Base-by-base conservation (phyloP, 345 rosid genomes). In the Pseudoturritis turrita region DNA sequence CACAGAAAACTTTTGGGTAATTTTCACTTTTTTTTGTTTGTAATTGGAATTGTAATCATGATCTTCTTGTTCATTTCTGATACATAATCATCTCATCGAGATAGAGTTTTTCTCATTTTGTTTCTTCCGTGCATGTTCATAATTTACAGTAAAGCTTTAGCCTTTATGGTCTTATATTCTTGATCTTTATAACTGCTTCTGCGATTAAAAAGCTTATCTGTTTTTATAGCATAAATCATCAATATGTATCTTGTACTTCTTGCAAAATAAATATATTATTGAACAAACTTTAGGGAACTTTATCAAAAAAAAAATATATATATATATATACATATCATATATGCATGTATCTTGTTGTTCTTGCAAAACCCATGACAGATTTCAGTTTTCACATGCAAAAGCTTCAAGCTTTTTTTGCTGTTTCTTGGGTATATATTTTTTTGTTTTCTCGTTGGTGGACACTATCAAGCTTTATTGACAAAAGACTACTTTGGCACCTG, bases 1-100 rank as follows among this genome's bases (percentile, higher is more conserved):
- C 54, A 66, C 18, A 71, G 5, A 40, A 47, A 6, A 46, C 29
- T 37, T 66, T 51, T 49, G 22, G 71, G 78, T 74, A 74, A 58
- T 11, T 26, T 31, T 49, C 15, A 49, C 54, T 2, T 58, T 22
- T 63, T 21, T 2, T 58, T 22, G 17, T 45, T 64, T 55, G 33
- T 33, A 10, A 40, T 49, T 37, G 22, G 4, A 36, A 6, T 3
- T 21, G 19, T 46, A 36, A 36, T 47, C 12, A 31, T 31, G 29
- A 31, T 62, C 18, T 29, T 62, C 50, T 33, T 45, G 47, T 58
- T 25, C 50, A 58, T 51, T 25, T 19, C 9, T 33, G 1, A 10
- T 23, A 50, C 70, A 22, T 10, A n/a, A 39, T 60, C 31, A 52
- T 53, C 33, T 44, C 57, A 19, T 44, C 19, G 13, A n/a, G 23